A percentile compares a stretch with the other conserved stretches of the same genome.
phyloP scores from a whole-genome alignment of 1,139 yeast genomes.

The Pichia sp. region DNA sequence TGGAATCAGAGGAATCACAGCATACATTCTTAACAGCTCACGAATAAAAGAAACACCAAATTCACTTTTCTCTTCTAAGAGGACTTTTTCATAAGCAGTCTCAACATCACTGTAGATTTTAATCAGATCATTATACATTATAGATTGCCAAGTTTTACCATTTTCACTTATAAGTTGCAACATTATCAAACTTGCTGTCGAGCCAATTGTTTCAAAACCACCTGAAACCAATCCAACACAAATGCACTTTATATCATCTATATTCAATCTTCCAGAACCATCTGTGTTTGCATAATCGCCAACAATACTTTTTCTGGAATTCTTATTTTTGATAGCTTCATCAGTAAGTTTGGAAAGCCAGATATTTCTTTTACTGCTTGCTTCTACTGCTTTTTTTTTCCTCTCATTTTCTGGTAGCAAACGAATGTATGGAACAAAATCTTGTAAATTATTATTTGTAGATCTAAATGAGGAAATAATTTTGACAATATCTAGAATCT shows the following conservation, averaged over 20 bases:
- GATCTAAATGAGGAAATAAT: conserved; percentile 53
- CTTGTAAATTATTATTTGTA: conserved; percentile 50
- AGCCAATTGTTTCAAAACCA: conserved; percentile 22
- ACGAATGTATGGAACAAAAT: conserved; percentile 49
- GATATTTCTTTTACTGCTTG: conserved; percentile 41
- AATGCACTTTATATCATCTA: conserved; percentile 29
- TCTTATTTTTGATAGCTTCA: conserved; percentile 24
- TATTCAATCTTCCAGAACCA: conserved; percentile 16
- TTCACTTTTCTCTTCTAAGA: conserved; percentile 33
- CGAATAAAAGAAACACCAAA: conserved; percentile 48
- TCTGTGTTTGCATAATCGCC: conserved; percentile 19
- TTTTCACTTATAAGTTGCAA: conserved; percentile 15
- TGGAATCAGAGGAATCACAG: conserved; percentile 56
- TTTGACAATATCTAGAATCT: conserved; percentile 55
- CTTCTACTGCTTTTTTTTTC: conserved; percentile 33
- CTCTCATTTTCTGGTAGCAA: conserved; percentile 25
- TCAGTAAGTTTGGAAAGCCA: conserved; percentile 42
- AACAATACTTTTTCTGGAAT: conserved; percentile 21
- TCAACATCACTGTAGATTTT: conserved; percentile 28
- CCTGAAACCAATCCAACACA: conserved; percentile 38
- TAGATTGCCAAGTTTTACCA: conserved; percentile 21
- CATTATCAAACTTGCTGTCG: conserved; percentile 16
- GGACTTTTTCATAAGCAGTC: conserved; percentile 43
- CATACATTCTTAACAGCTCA: conserved; percentile 52
- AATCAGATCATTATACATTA: conserved; percentile 33